Percentiles rank a stretch among this genome's conserved stretches.
Evolutionary conservation across 352 stramenopile genomes (phyloP).

Genomic region (Peronospora farinosa): DNA sequence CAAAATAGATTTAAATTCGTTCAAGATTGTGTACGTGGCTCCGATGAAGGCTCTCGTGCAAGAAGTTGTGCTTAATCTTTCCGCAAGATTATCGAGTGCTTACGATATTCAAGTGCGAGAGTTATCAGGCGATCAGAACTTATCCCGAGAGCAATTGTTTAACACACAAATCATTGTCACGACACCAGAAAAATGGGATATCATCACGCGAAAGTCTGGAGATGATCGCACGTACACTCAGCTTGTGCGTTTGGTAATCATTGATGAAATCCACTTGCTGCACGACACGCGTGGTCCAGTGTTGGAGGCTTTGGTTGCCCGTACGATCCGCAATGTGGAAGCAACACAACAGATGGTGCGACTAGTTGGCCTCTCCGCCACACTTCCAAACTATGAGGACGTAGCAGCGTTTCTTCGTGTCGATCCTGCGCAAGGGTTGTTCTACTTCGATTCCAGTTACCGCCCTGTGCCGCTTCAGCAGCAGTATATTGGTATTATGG

Average conservation of each 20-base stretch:
- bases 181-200: slow-evolving; percentile 99
- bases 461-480: slow-evolving; percentile 98
- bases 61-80: slow-evolving; percentile 98
- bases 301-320: slow-evolving; percentile 95
- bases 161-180: slow-evolving; percentile 99
- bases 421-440: slow-evolving; percentile 95
- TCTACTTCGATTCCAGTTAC: slow-evolving; percentile 99
- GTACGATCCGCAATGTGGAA: slow-evolving; percentile 98
- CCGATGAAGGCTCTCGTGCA: slow-evolving; percentile 99
- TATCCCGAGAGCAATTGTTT: slow-evolving; percentile 95
- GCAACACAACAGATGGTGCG: slow-evolving; percentile 94
- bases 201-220: slow-evolving; percentile 98
- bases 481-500: slow-evolving; percentile 99
- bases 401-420: slow-evolving; percentile 98
- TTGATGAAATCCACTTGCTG: slow-evolving; percentile 99
- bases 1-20: slow-evolving; percentile 91
- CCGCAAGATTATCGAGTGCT: slow-evolving; percentile 82
- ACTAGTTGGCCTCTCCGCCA: slow-evolving; percentile 97
- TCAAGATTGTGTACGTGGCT: slow-evolving; percentile 99
- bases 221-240: slow-evolving; percentile 97
- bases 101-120: slow-evolving; percentile 96
- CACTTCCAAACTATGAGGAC: slow-evolving; percentile 99
- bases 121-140: slow-evolving; percentile 96
- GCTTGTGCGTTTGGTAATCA: slow-evolving; percentile 97
- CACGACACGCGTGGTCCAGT: slow-evolving; percentile 98